phyloP scores from a whole-genome alignment of 1,284 basidiomycete genomes.

The Cryptococcus jaspeensis region DNA sequence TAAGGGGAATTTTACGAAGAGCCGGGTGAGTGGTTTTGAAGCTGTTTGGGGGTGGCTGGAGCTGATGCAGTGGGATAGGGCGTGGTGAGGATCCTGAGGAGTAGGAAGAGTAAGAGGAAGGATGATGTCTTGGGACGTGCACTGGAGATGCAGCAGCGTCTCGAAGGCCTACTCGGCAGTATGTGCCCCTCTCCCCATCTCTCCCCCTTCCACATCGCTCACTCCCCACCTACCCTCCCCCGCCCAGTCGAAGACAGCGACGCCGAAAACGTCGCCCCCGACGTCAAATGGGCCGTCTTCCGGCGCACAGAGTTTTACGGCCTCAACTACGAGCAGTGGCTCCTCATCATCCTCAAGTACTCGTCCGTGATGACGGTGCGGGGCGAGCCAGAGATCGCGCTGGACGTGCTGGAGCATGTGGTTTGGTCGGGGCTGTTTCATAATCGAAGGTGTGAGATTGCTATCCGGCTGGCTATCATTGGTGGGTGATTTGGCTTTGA shows the following conservation, averaged over 20 bases:
- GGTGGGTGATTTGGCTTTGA: constrained; percentile 56
- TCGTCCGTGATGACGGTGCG: constrained; percentile 69
- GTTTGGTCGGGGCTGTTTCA: constrained; percentile 74
- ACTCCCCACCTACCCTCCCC: background rate
- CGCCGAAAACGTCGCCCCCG: constrained; percentile 8
- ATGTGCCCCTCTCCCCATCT: constrained; percentile 8
- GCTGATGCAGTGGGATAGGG: constrained; percentile 25
- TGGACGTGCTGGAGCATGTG: constrained; percentile 77
- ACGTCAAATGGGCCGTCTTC: constrained; percentile 23
- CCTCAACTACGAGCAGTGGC: constrained; percentile 81
- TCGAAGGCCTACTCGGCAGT: constrained; percentile 45
- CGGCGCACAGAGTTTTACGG: constrained; percentile 64
- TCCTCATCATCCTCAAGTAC: constrained; percentile 82
- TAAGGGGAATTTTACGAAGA: constrained; percentile 73
- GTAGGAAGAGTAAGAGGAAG: constrained; percentile 18
- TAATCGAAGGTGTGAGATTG: constrained; percentile 63
- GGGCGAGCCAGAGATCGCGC: constrained; percentile 65
- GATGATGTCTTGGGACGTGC: constrained; percentile 33
- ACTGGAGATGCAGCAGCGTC: constrained; percentile 44
- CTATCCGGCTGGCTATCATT: constrained; percentile 68
- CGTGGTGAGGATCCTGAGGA: constrained; percentile 38
- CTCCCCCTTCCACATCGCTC: background rate
- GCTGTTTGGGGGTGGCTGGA: background rate
- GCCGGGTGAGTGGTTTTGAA: constrained; percentile 58
- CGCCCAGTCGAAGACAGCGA: constrained; percentile 38